Evolutionary conservation across 2,329 filamentous ascomycete genomes (phyloP).

Genomic region (Dothistroma pini): DNA sequence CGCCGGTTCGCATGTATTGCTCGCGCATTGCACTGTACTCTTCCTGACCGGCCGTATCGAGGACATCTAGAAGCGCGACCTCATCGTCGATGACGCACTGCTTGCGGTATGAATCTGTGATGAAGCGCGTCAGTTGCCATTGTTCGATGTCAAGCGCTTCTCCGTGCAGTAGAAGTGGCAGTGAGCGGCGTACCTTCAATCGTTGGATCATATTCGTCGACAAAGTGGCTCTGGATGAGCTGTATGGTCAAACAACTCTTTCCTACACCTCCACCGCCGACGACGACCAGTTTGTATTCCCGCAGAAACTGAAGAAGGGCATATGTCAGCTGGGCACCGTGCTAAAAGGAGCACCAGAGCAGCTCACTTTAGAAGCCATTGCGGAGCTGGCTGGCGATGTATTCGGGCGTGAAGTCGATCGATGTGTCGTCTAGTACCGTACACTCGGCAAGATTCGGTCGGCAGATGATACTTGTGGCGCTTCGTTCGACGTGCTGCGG

Average conservation of each 20-base stretch:
- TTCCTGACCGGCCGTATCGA: conserved; percentile 97
- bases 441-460: conserved; percentile 2
- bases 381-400: conserved; percentile 11
- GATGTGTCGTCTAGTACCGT: background rate
- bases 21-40: conserved; percentile 99
- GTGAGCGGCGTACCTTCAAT: conserved; percentile 74
- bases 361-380: conserved; percentile 36
- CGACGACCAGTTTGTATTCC: conserved; percentile 70
- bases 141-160: conserved; percentile 2
- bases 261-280: conserved; percentile 96
- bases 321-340: conserved; percentile 9
- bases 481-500: background rate
- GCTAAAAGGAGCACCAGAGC: conserved; percentile 5
- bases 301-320: conserved; percentile 45
- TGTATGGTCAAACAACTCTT: conserved; percentile 99
- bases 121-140: conserved; percentile 7
- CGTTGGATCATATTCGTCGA: conserved; percentile 98
- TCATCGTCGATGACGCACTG: conserved; percentile 99
- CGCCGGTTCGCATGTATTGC: conserved; percentile 99
- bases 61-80: conserved; percentile 92
- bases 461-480: background rate
- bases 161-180: conserved; percentile 3
- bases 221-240: conserved; percentile 77
- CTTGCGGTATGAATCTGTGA: conserved; percentile 95
- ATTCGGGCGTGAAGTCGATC: conserved; percentile 2